Base-by-base conservation (phyloP, 2,329 filamentous ascomycete genomes). In the Nemania abortiva region DNA sequence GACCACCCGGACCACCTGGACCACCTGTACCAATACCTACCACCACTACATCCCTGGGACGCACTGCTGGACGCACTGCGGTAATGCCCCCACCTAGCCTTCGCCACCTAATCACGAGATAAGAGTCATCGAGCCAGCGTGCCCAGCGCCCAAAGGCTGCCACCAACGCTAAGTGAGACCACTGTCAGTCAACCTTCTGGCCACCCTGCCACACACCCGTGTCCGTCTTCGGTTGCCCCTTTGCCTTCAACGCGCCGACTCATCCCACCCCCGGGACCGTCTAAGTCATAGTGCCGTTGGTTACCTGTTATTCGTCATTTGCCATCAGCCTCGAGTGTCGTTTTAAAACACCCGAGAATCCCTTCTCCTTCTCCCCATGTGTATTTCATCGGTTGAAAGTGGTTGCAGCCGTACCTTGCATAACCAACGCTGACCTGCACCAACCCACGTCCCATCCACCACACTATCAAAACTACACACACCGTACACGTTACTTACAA, bases 331-430 rank as follows among this genome's bases (percentile, higher is more conserved):
- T 73, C 72, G 72, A 67, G 64, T 64, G 42, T 70, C 58, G 72
- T 62, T 27, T 68, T 71, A 74, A 76, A 75, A 77, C 74, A 72
- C 69, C 59, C 61, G 66, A 50, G 63, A 63, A 69, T 71, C 70
- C 68, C 66, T 68, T 66, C 68, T 63, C 65, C 65, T 66, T 71
- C 66, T 53, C 68, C 67, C 56, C 70, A 74, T 72, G 76, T 69
- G 55, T 58, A 47, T 66, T 60, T 62, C 62, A 50, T 72, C 69
- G 68, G 71, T 70, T 74, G 69, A 72, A 67, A 67, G 74, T 75
- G 76, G 76, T 77, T 76, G 74, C 73, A 76, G 72, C 62, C 61
- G 76, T 78, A 78, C 77, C 77, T 79, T 79, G 77, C 77, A 79
- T 79, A 76, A 77, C n/a, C 45, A 27, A 45, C 55, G 11, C 54